Conservation (phyloP, 2,329 filamentous ascomycete species). For the Fusarium haematococcum region DNA sequence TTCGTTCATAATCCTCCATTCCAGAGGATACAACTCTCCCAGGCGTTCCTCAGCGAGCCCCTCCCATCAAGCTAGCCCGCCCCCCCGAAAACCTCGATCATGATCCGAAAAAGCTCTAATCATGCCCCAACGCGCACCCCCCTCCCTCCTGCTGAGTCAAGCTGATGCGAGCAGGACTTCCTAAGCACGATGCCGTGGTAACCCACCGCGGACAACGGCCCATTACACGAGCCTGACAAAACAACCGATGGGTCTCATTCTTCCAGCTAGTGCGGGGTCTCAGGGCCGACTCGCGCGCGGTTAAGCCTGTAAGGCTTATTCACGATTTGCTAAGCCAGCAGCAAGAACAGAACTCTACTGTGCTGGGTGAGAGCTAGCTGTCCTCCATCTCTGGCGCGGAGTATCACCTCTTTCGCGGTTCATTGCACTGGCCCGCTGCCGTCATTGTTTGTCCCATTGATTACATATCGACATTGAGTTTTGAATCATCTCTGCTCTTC, state of each 20-base stretch:
- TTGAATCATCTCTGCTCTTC: not conserved
- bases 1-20: not conserved
- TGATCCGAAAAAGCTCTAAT: not conserved
- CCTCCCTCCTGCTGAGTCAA: slow-evolving; percentile 32
- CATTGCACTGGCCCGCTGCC: not conserved
- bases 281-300: slow-evolving; percentile 30
- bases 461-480: not conserved
- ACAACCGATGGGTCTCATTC: slow-evolving; percentile 11
- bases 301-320: slow-evolving; percentile 39
- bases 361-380: not conserved
- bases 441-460: not conserved
- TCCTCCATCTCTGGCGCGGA: not conserved
- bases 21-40: not conserved
- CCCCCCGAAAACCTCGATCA: not conserved
- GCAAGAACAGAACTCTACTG: not conserved
- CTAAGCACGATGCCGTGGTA: slow-evolving; percentile 17
- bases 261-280: slow-evolving; percentile 20
- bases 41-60: not conserved
- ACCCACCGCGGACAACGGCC: slow-evolving; percentile 1
- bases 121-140: not conserved
- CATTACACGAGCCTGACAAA: slow-evolving; percentile 50
- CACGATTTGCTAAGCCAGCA: slow-evolving; percentile 38
- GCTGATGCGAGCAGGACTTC: slow-evolving; percentile 27
- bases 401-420: not conserved
- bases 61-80: not conserved